Evolutionary conservation across 2,329 filamentous ascomycete genomes (phyloP).

Genomic region (Uncinocarpus reesii): DNA sequence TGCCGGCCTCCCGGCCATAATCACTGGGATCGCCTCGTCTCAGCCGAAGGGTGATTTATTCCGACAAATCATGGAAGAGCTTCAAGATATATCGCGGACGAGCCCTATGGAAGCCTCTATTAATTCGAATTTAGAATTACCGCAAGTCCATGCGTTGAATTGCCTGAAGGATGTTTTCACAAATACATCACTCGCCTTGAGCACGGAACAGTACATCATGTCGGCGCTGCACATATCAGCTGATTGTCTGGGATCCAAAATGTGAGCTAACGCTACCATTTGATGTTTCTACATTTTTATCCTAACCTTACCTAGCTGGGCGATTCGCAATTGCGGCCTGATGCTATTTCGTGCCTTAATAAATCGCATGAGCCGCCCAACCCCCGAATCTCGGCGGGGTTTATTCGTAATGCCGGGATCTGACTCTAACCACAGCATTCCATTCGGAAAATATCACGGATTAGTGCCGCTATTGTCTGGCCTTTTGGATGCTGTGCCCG

Average conservation of each 20-base stretch:
- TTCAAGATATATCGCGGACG: slow-evolving; percentile 31
- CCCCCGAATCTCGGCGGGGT: slow-evolving; percentile 28
- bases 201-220: slow-evolving; percentile 64
- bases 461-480: slow-evolving; percentile 29
- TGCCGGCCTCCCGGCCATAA: slow-evolving; percentile 78
- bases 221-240: slow-evolving; percentile 69
- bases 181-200: slow-evolving; percentile 61
- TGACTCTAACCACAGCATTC: slow-evolving; percentile 32
- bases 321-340: slow-evolving; percentile 84
- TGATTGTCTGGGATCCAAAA: slow-evolving; percentile 63
- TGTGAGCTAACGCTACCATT: slow-evolving; percentile 42
- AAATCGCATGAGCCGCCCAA: slow-evolving; percentile 46
- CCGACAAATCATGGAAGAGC: slow-evolving; percentile 33
- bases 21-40: slow-evolving; percentile 62
- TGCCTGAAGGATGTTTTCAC: slow-evolving; percentile 88
- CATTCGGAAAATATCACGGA: slow-evolving; percentile 34
- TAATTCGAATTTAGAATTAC: slow-evolving; percentile 48
- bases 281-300: not conserved
- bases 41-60: slow-evolving; percentile 45
- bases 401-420: slow-evolving; percentile 25
- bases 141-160: slow-evolving; percentile 91
- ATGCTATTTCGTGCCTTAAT: slow-evolving; percentile 81
- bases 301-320: slow-evolving; percentile 52
- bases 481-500: slow-evolving; percentile 21
- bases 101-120: slow-evolving; percentile 24